Percentiles rank a stretch among this genome's conserved stretches.
phyloP scores from a whole-genome alignment of 768 basidiomycete genomes.

The Fomitopsis pulvina region DNA sequence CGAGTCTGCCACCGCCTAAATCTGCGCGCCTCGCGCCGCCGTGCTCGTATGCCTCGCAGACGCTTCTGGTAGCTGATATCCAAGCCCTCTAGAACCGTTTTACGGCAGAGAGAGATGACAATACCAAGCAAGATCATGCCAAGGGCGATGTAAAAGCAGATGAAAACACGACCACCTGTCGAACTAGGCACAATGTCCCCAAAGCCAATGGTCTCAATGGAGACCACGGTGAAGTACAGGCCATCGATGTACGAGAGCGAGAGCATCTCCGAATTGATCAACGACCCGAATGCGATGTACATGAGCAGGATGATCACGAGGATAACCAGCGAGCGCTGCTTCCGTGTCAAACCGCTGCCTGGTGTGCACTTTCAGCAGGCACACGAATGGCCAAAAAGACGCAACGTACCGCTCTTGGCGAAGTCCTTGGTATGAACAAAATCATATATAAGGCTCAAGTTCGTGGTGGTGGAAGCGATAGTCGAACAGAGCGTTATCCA shows the following conservation, averaged over 20 bases:
- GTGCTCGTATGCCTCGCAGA: constrained; percentile 37
- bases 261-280: constrained; percentile 48
- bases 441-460: constrained; percentile 62
- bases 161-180: constrained; percentile 49
- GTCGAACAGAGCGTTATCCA: constrained; percentile 81
- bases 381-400: not conserved
- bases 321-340: constrained; percentile 75
- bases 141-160: constrained; percentile 48
- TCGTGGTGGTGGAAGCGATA: constrained; percentile 55
- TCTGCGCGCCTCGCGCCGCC: constrained; percentile 34
- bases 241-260: constrained; percentile 60
- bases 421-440: constrained; percentile 56
- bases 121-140: constrained; percentile 54
- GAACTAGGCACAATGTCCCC: constrained; percentile 63
- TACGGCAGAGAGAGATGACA: constrained; percentile 57
- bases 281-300: constrained; percentile 69
- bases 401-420: constrained; percentile 51
- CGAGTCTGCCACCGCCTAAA: constrained; percentile 41
- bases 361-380: constrained; percentile 1
- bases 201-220: constrained; percentile 65
- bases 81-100: constrained; percentile 66
- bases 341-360: constrained; percentile 78
- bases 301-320: constrained; percentile 67
- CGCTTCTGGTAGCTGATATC: constrained; percentile 60
- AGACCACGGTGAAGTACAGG: constrained; percentile 70